phyloP scores from a whole-genome alignment of 2,329 filamentous ascomycete genomes.

The Ophiocordyceps camponoti-rufipedis region DNA sequence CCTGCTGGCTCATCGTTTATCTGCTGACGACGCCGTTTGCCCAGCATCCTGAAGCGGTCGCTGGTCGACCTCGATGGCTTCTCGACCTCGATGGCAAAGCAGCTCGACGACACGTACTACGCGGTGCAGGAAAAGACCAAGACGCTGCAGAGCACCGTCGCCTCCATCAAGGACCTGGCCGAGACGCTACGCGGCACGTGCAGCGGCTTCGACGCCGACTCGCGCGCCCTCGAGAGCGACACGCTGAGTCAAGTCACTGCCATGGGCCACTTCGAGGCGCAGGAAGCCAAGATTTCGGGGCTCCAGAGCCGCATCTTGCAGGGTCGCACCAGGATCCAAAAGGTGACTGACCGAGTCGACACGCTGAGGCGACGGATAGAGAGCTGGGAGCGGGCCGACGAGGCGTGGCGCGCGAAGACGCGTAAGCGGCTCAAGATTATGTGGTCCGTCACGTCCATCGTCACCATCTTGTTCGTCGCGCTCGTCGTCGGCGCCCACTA shows the following conservation, averaged over 20 bases:
- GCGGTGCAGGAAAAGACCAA: constrained; percentile 51
- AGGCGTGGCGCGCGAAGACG: constrained; percentile 50
- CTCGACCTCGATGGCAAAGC: constrained; percentile 42
- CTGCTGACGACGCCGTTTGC: background rate
- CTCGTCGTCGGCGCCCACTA: constrained; percentile 17
- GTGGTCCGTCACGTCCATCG: constrained; percentile 38
- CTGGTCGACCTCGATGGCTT: constrained; percentile 36
- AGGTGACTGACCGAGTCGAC: constrained; percentile 44
- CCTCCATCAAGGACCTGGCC: constrained; percentile 48
- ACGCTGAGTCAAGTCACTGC: constrained; percentile 39
- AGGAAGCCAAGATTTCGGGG: constrained; percentile 42
- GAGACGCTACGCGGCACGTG: constrained; percentile 38
- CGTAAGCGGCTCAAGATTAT: constrained; percentile 40
- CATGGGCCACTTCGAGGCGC: constrained; percentile 44
- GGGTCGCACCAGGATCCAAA: constrained; percentile 39
- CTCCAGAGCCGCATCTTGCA: constrained; percentile 42
- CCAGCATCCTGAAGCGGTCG: constrained; percentile 24
- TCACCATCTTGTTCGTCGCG: constrained; percentile 28
- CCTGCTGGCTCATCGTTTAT: background rate
- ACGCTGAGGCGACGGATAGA: constrained; percentile 45
- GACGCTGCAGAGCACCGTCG: constrained; percentile 43
- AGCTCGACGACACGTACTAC: constrained; percentile 59
- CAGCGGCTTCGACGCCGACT: constrained; percentile 39
- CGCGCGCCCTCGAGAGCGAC: constrained; percentile 39
- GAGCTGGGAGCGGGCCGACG: constrained; percentile 47